These are phyloP conservation scores for Alisma plantagoaquatica DNA, from an alignment of 106 monocot species.

Conservation along the genomic window DNA sequence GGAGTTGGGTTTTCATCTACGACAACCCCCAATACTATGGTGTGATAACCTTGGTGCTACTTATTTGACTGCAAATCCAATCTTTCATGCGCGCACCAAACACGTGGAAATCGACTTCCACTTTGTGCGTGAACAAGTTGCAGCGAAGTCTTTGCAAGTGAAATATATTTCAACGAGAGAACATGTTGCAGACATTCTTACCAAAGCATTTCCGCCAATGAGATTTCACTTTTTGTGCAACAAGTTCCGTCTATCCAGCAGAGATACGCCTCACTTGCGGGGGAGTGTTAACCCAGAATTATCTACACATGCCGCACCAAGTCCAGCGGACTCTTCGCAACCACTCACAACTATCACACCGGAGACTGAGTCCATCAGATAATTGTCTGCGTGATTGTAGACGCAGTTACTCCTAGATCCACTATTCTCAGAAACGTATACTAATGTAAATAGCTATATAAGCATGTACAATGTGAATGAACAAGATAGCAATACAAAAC, in stretches of 20 bases:
- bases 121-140: not conserved
- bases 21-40: not conserved
- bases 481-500: too few species aligned
- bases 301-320: not conserved
- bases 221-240: not conserved
- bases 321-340: not conserved
- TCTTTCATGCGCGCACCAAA: not conserved
- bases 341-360: not conserved
- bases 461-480: too few species aligned
- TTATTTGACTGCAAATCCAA: not conserved
- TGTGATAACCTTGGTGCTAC: not conserved
- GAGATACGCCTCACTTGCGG: not conserved
- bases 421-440: too few species aligned
- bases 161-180: too few species aligned
- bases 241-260: not conserved
- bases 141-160: too few species aligned
- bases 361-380: too few species aligned
- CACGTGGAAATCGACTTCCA: conserved; percentile 1
- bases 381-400: too few species aligned
- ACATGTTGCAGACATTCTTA: not conserved
- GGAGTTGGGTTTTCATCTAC: not conserved
- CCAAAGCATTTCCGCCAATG: not conserved
- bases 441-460: too few species aligned
- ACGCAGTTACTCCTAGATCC: too few species aligned
- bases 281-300: not conserved